Percentiles rank a stretch among this genome's conserved stretches.
Conservation (phyloP, 495 filamentous ascomycete species). For the Friedmanniomyces endolithicus region DNA sequence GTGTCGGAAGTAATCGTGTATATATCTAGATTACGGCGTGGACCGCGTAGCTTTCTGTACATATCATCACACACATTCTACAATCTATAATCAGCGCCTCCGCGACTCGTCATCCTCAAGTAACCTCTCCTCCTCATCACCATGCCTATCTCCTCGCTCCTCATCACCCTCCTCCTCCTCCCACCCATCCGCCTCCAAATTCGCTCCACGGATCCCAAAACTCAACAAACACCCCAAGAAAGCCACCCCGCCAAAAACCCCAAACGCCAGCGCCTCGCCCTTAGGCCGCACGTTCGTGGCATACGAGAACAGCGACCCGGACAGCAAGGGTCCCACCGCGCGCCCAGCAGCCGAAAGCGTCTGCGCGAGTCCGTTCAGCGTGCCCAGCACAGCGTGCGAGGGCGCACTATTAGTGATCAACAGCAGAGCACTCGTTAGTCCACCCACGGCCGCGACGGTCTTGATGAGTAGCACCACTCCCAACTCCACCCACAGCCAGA, state of each 20-base stretch:
- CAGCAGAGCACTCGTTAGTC: conserved; percentile 76
- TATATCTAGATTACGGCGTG: not conserved
- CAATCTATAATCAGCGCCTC: not conserved
- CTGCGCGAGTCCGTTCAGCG: conserved; percentile 86
- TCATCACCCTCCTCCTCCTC: conserved; percentile 29
- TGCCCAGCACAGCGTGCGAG: conserved; percentile 73
- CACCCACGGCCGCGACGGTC: conserved; percentile 76
- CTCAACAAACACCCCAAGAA: conserved; percentile 66
- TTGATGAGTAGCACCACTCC: conserved; percentile 72
- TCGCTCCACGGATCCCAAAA: conserved; percentile 51
- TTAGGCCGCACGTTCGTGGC: conserved; percentile 56
- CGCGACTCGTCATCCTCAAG: not conserved
- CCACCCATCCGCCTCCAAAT: conserved; percentile 51
- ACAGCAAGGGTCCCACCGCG: conserved; percentile 77
- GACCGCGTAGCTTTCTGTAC: not conserved
- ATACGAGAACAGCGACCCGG: conserved; percentile 69
- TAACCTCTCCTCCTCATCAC: conserved; percentile 27
- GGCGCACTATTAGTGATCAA: conserved; percentile 88
- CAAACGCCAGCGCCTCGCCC: conserved; percentile 76
- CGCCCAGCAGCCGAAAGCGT: conserved; percentile 85
- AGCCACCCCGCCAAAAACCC: conserved; percentile 65
- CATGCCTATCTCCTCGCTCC: conserved; percentile 42
- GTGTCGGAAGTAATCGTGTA: too few relatives aligned
- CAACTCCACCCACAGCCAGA: conserved; percentile 61
- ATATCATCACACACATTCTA: not conserved